phyloP scores from a whole-genome alignment of 257 asterid genomes.

The Verbena officinalis region DNA sequence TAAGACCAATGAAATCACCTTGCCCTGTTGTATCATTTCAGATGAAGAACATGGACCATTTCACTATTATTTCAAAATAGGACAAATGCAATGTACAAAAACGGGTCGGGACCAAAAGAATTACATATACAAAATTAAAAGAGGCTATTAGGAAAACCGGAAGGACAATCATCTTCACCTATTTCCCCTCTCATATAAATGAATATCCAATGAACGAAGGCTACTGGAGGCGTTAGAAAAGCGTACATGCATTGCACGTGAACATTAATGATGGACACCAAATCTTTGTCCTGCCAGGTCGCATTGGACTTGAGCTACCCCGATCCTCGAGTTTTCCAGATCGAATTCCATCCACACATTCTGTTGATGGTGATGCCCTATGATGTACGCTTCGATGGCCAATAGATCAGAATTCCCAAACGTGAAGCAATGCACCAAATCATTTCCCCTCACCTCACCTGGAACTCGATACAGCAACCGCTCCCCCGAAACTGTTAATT shows the following conservation, averaged over 20 bases:
- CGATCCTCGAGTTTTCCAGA: conserved; percentile 67
- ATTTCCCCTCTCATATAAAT: neutral
- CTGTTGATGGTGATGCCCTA: conserved; percentile 88
- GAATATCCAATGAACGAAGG: conserved; percentile 18
- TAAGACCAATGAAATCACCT: neutral
- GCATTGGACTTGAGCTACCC: conserved; percentile 69
- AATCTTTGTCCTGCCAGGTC: conserved; percentile 66
- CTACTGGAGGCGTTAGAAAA: neutral
- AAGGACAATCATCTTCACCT: conserved; percentile 17
- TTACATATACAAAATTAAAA: neutral
- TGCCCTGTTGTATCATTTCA: no score
- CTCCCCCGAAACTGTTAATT: conserved; percentile 53
- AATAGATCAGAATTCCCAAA: conserved; percentile 80
- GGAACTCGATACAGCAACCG: conserved; percentile 62
- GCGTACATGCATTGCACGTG: conserved; percentile 18
- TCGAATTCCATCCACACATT: conserved; percentile 87
- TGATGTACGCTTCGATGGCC: conserved; percentile 66
- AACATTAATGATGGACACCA: conserved; percentile 32
- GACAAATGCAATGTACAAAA: conserved; percentile 17
- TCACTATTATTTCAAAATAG: conserved; percentile 12
- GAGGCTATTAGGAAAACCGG: neutral
- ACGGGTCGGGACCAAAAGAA: neutral
- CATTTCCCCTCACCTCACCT: conserved; percentile 55
- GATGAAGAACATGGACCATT: conserved; percentile 6
- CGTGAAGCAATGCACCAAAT: conserved; percentile 73